Evolutionary conservation across 2,329 filamentous ascomycete genomes (phyloP).

Genomic region (Alternaria longipes): DNA sequence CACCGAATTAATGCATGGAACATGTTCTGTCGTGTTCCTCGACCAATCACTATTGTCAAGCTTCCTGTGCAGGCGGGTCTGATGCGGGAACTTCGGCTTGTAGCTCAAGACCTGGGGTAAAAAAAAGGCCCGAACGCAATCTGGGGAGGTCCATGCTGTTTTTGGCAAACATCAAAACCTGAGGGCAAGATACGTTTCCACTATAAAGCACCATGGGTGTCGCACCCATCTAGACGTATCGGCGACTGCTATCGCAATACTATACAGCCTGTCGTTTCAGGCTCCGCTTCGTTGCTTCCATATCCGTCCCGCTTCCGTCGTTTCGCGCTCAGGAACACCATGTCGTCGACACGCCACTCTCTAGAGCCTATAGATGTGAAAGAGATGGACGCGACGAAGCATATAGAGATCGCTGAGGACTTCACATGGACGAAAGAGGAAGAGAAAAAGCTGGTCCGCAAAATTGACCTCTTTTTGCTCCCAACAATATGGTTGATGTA

Average conservation of each 20-base stretch:
- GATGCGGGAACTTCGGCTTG: constrained; percentile 16
- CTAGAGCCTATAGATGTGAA: constrained; percentile 31
- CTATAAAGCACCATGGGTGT: constrained; percentile 37
- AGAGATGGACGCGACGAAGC: constrained; percentile 52
- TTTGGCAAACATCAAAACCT: constrained; percentile 23
- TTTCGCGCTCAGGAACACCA: constrained; percentile 18
- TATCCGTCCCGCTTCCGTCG: not conserved
- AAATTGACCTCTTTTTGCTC: constrained; percentile 59
- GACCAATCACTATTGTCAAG: constrained; percentile 25
- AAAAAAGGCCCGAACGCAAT: constrained; percentile 31
- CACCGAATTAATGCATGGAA: constrained; percentile 9
- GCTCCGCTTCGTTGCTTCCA: not conserved
- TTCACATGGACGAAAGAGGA: constrained; percentile 60
- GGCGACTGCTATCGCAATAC: not conserved
- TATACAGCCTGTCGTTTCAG: not conserved
- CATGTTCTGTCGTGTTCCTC: not conserved
- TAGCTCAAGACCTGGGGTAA: constrained; percentile 32
- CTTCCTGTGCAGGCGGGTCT: constrained; percentile 18
- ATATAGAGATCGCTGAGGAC: constrained; percentile 55
- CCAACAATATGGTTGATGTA: constrained; percentile 63
- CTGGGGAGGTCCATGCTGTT: constrained; percentile 33
- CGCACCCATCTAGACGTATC: constrained; percentile 1
- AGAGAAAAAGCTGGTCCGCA: constrained; percentile 58
- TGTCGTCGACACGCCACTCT: constrained; percentile 37
- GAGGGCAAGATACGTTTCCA: constrained; percentile 17